A percentile compares a stretch with the other conserved stretches of the same genome.
phyloP scores from a whole-genome alignment of 2,329 filamentous ascomycete genomes.

The Trematosphaeria pertusa region DNA sequence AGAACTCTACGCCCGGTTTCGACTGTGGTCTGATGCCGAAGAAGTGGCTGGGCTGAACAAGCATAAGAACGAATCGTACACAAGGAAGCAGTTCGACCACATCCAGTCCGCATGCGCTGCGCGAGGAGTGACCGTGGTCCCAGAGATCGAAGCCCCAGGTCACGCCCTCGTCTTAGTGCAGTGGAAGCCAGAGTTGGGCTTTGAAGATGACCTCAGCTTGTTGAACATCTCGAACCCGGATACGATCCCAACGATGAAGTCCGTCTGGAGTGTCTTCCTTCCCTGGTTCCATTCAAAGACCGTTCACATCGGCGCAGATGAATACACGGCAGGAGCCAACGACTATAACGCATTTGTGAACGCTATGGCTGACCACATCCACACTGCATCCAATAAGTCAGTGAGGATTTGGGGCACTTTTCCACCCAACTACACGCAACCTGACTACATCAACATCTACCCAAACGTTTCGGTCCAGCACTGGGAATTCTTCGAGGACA shows the following conservation, averaged over 20 bases:
- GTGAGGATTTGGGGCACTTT: slow-evolving; percentile 43
- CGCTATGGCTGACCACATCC: slow-evolving; percentile 22
- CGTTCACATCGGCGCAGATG: slow-evolving; percentile 31
- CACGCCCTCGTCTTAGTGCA: slow-evolving; percentile 28
- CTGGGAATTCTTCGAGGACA: slow-evolving; percentile 54
- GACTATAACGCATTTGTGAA: slow-evolving; percentile 33
- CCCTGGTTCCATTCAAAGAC: slow-evolving; percentile 31
- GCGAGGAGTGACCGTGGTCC: slow-evolving; percentile 29
- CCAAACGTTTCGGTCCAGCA: slow-evolving; percentile 49
- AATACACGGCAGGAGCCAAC: slow-evolving; percentile 22
- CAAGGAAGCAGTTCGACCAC: slow-evolving; percentile 24
- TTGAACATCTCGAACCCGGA: slow-evolving; percentile 29
- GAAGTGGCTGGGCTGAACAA: slow-evolving; percentile 59
- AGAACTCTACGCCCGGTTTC: slow-evolving; percentile 63
- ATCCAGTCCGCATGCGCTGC: slow-evolving; percentile 25
- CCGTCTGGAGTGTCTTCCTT: slow-evolving; percentile 27
- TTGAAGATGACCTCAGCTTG: slow-evolving; percentile 38
- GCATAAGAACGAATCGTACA: slow-evolving; percentile 40
- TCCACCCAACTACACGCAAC: slow-evolving; percentile 39
- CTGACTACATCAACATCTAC: slow-evolving; percentile 35
- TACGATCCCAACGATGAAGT: slow-evolving; percentile 26
- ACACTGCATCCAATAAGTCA: slow-evolving; percentile 13
- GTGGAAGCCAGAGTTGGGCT: slow-evolving; percentile 33
- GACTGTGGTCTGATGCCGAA: slow-evolving; percentile 58
- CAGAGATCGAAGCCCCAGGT: slow-evolving; percentile 31